Percentiles rank a stretch among this genome's conserved stretches.
These are phyloP conservation scores for Eruca vesicaria DNA, from an alignment of 441 rosid genomes.

Conservation along the genomic window DNA sequence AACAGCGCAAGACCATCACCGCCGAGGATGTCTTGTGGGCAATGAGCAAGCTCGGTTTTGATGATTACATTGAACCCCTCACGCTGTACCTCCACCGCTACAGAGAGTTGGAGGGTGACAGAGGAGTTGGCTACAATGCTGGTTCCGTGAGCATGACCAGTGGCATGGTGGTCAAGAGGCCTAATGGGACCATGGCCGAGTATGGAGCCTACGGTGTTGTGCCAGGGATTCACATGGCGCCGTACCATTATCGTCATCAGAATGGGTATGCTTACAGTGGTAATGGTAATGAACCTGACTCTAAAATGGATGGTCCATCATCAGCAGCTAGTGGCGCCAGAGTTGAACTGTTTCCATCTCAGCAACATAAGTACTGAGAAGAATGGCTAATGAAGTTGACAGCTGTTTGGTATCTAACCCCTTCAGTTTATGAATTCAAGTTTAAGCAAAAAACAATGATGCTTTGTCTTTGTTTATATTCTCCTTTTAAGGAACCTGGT, in stretches of 20 bases:
- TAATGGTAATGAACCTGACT: conserved; percentile 13
- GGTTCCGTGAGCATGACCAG: conserved; percentile 56
- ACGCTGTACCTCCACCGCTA: conserved; percentile 62
- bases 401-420: background rate
- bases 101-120: conserved; percentile 64
- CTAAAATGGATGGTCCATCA: conserved; percentile 33
- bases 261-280: conserved; percentile 45
- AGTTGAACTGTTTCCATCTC: conserved; percentile 30
- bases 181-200: conserved; percentile 38
- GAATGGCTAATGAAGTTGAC: conserved; percentile 21
- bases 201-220: conserved; percentile 45
- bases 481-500: conserved; percentile 3
- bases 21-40: conserved; percentile 96
- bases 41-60: conserved; percentile 93
- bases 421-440: conserved; percentile 20
- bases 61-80: conserved; percentile 85
- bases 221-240: conserved; percentile 47
- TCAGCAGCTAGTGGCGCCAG: conserved; percentile 26
- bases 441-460: conserved; percentile 5
- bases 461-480: conserved; percentile 17
- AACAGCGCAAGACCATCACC: conserved; percentile 96
- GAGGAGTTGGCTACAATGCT: conserved; percentile 44
- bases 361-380: conserved; percentile 32
- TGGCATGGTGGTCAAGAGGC: conserved; percentile 55
- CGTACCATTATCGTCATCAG: conserved; percentile 38